Percentiles rank a stretch among this genome's conserved stretches.
Evolutionary conservation across 495 filamentous ascomycete genomes (phyloP).

Genomic region (Filosporella fistucella): DNA sequence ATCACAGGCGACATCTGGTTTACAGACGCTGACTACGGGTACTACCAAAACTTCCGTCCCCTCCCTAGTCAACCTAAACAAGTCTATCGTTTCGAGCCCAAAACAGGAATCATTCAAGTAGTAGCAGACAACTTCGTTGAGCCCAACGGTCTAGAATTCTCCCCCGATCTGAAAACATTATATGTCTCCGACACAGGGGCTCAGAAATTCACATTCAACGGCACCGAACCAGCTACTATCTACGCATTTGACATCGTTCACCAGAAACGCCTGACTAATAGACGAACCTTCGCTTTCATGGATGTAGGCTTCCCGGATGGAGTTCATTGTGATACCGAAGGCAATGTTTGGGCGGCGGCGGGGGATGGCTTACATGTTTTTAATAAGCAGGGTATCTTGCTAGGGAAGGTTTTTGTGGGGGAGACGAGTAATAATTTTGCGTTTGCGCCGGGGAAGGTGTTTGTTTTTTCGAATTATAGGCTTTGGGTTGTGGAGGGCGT

Average conservation of each 20-base stretch:
- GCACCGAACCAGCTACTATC: neutral
- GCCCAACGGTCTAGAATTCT: slow-evolving; percentile 53
- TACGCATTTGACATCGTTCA: slow-evolving; percentile 10
- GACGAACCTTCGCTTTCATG: slow-evolving; percentile 65
- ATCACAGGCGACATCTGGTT: slow-evolving; percentile 57
- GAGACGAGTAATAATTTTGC: too few species aligned
- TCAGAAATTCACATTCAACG: neutral
- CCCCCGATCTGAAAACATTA: slow-evolving; percentile 40
- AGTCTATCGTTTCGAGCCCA: slow-evolving; percentile 46
- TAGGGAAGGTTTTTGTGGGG: too few species aligned
- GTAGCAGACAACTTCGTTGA: slow-evolving; percentile 48
- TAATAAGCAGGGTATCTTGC: too few species aligned
- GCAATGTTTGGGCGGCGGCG: too few species aligned
- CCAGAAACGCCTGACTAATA: slow-evolving; percentile 27
- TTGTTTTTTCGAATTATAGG: too few species aligned
- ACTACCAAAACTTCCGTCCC: slow-evolving; percentile 48
- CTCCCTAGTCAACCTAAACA: slow-evolving; percentile 42
- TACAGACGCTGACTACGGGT: slow-evolving; percentile 55
- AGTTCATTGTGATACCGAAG: too few species aligned
- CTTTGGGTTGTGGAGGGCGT: too few species aligned
- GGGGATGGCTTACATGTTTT: too few species aligned
- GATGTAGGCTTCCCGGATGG: slow-evolving; percentile 81
- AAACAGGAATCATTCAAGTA: slow-evolving; percentile 36
- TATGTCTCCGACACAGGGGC: slow-evolving; percentile 50
- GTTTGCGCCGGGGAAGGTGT: too few species aligned